Conservation (phyloP, 2,329 filamentous ascomycete species). For the Penicillium paneum region DNA sequence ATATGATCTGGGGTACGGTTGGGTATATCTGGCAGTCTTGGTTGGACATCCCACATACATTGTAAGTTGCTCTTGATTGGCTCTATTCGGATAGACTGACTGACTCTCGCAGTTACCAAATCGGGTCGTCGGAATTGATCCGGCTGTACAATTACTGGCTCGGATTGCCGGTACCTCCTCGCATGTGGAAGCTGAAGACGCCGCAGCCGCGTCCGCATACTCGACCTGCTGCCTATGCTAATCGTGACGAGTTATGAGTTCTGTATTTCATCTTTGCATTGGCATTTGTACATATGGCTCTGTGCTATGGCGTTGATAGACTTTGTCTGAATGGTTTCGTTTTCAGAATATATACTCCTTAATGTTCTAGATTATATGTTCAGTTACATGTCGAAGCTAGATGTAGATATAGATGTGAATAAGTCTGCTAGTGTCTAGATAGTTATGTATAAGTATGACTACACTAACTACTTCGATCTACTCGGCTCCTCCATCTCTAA, state of each 20-base stretch:
- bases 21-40: conserved; percentile 69
- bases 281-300: conserved; percentile 18
- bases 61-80: conserved; percentile 56
- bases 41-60: conserved; percentile 61
- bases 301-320: conserved; percentile 14
- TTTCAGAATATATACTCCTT: neutral
- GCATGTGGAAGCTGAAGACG: conserved; percentile 54
- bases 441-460: neutral
- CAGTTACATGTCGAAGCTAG: neutral
- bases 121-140: conserved; percentile 52
- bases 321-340: neutral
- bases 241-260: conserved; percentile 43
- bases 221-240: neutral
- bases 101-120: conserved; percentile 44
- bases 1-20: conserved; percentile 59
- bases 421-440: neutral
- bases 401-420: neutral
- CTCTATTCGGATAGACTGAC: neutral
- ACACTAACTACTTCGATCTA: neutral
- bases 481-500: neutral
- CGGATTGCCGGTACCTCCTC: conserved; percentile 57
- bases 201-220: conserved; percentile 28
- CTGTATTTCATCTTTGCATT: conserved; percentile 12
- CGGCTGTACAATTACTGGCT: conserved; percentile 62
- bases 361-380: too few relatives aligned